These are phyloP conservation scores for Mortierella sp. DNA, from an alignment of 371 early-diverging fungal species.

Conservation along the genomic window DNA sequence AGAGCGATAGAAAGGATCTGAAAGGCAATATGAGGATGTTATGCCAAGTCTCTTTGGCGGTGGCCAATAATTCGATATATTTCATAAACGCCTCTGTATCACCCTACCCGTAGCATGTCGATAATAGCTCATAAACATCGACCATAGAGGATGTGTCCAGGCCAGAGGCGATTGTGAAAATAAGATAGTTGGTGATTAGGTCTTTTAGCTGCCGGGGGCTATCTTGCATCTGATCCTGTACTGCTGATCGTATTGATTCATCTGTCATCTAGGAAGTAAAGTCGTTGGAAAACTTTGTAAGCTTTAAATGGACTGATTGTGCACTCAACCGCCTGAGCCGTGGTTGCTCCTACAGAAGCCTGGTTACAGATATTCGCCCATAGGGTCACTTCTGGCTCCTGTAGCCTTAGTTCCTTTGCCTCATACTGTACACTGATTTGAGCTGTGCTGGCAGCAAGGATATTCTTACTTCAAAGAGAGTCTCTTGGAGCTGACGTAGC, in stretches of 20 bases:
- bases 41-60: neutral
- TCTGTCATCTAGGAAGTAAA: slow-evolving; percentile 36
- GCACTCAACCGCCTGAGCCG: neutral
- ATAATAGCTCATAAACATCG: slow-evolving; percentile 38
- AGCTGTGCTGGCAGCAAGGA: no score
- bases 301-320: no score
- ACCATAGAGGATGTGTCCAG: slow-evolving; percentile 20
- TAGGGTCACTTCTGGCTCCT: no score
- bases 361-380: no score
- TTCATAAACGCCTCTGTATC: neutral
- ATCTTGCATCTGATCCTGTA: slow-evolving; percentile 14
- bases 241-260: slow-evolving; percentile 28
- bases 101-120: slow-evolving; percentile 38
- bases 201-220: slow-evolving; percentile 23
- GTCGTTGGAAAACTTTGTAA: no score
- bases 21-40: neutral
- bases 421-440: no score
- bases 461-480: slow-evolving; percentile 30
- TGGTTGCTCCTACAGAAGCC: no score
- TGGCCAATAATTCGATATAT: no score
- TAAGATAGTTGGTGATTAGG: slow-evolving; percentile 34
- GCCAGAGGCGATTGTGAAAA: slow-evolving; percentile 35
- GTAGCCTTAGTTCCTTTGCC: neutral
- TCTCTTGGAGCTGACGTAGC: slow-evolving; percentile 15
- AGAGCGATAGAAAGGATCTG: slow-evolving; percentile 38